Evolutionary conservation across 768 basidiomycete genomes (phyloP).

Genomic region (Coprinellus micaceus): DNA sequence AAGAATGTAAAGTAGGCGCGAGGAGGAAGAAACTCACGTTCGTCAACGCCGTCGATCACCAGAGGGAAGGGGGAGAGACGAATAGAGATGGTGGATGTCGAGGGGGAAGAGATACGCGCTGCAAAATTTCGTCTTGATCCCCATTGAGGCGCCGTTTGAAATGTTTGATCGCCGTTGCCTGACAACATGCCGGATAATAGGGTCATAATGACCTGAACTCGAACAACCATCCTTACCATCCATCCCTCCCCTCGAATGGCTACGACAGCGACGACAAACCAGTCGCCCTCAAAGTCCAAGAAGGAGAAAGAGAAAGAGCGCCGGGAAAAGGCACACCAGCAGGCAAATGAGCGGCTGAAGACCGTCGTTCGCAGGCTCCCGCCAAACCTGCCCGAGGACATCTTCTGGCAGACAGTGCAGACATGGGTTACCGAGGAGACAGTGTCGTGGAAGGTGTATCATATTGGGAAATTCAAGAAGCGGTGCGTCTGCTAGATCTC

Average conservation of each 20-base stretch:
- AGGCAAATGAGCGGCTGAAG: slow-evolving; percentile 67
- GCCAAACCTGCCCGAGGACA: slow-evolving; percentile 83
- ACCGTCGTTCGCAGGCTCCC: slow-evolving; percentile 84
- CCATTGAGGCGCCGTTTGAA: slow-evolving; percentile 21
- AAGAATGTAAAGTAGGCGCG: too few relatives aligned
- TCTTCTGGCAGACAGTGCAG: slow-evolving; percentile 92
- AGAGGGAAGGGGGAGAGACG: slow-evolving; percentile 15
- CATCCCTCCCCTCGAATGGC: not conserved
- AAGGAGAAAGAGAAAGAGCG: slow-evolving; percentile 33
- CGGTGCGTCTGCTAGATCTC: slow-evolving; percentile 40
- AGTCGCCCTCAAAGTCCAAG: slow-evolving; percentile 26
- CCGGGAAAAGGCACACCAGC: slow-evolving; percentile 29
- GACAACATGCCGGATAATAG: slow-evolving; percentile 9
- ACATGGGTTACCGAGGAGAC: slow-evolving; percentile 80
- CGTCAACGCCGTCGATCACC: too few relatives aligned
- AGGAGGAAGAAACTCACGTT: too few relatives aligned
- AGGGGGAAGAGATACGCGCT: not conserved
- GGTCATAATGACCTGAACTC: slow-evolving; percentile 8
- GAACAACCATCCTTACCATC: not conserved
- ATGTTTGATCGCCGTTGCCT: slow-evolving; percentile 1
- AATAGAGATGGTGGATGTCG: not conserved
- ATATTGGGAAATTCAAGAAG: slow-evolving; percentile 66
- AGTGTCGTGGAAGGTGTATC: slow-evolving; percentile 61
- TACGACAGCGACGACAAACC: slow-evolving; percentile 21
- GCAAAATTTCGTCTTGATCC: not conserved